These are phyloP conservation scores for Phialophora expanda DNA, from an alignment of 2,329 filamentous ascomycete genomes.

Conservation along the genomic window DNA sequence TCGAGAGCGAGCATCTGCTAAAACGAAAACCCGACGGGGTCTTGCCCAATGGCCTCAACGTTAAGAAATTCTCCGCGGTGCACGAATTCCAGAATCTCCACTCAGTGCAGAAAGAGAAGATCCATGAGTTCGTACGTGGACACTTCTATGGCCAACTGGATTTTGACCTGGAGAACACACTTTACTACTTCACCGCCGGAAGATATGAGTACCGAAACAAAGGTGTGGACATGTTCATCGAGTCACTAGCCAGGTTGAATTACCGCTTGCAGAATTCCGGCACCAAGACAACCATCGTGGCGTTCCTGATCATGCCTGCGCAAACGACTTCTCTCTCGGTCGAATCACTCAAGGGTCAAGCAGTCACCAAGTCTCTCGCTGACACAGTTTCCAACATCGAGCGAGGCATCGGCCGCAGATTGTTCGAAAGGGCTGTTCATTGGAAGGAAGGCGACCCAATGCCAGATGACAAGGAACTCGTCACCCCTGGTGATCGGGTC, in stretches of 20 bases:
- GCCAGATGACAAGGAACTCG: conserved; percentile 95
- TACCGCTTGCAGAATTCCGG: conserved; percentile 84
- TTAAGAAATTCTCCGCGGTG: conserved; percentile 97
- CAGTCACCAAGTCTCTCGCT: conserved; percentile 92
- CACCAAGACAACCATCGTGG: conserved; percentile 92
- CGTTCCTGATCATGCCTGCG: conserved; percentile 98
- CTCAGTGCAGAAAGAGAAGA: conserved; percentile 95
- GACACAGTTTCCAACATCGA: conserved; percentile 95
- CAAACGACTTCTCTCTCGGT: conserved; percentile 95
- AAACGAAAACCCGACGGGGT: conserved; percentile 98
- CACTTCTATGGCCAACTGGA: conserved; percentile 99
- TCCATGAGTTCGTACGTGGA: conserved; percentile 95
- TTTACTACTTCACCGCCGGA: conserved; percentile 97
- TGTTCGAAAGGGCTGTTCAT: conserved; percentile 91
- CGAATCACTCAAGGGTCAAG: conserved; percentile 93
- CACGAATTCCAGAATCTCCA: conserved; percentile 99
- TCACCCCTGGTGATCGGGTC: conserved; percentile 89
- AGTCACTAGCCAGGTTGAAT: conserved; percentile 91
- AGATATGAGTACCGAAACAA: conserved; percentile 99
- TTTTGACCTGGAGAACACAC: conserved; percentile 93
- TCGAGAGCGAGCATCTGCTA: conserved; percentile 94
- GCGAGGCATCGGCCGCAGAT: conserved; percentile 85
- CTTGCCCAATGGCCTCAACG: conserved; percentile 93
- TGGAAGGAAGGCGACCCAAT: conserved; percentile 95
- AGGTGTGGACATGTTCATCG: conserved; percentile 99